A percentile compares a stretch with the other conserved stretches of the same genome.
Conservation (phyloP, 495 filamentous ascomycete genomes). For the Rostrohypoxylon terebratum region DNA sequence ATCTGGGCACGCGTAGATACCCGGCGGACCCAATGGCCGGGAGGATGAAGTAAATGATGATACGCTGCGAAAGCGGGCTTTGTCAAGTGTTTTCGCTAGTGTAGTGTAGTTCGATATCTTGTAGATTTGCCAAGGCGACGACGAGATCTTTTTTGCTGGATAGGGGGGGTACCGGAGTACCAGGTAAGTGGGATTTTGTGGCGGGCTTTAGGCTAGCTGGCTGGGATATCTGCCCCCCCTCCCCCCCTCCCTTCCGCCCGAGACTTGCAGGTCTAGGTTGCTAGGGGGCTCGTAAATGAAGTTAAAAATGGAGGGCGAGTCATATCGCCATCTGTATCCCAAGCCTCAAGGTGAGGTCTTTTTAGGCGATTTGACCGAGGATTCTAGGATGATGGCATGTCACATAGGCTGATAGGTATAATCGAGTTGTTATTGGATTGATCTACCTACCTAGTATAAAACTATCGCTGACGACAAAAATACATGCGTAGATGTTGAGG, state of each 20-base stretch:
- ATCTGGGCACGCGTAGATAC: not conserved
- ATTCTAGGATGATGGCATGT: not conserved
- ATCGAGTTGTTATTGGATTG: not conserved
- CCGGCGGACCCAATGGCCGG: not conserved
- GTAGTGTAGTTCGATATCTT: not conserved
- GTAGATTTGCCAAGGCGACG: constrained; percentile 11
- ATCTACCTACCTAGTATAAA: not conserved
- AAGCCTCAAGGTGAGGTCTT: not conserved
- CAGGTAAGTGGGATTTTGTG: not conserved
- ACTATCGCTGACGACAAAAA: not conserved
- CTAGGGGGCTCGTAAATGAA: not conserved
- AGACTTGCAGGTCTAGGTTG: constrained; percentile 7
- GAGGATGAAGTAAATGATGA: not conserved
- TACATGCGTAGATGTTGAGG: not conserved
- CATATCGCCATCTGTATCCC: not conserved
- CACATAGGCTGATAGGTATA: not conserved
- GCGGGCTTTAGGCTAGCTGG: no score
- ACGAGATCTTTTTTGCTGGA: not conserved
- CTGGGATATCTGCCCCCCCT: no score
- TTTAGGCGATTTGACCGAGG: not conserved
- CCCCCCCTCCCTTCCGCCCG: no score
- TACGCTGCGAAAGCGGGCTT: not conserved
- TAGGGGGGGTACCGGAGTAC: not conserved
- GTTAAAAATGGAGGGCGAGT: not conserved
- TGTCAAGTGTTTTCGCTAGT: no score